A percentile compares a stretch with the other conserved stretches of the same genome.
Evolutionary conservation across 306 rosid genomes (phyloP).

Genomic region (Amphicarpaea edgeworthii): DNA sequence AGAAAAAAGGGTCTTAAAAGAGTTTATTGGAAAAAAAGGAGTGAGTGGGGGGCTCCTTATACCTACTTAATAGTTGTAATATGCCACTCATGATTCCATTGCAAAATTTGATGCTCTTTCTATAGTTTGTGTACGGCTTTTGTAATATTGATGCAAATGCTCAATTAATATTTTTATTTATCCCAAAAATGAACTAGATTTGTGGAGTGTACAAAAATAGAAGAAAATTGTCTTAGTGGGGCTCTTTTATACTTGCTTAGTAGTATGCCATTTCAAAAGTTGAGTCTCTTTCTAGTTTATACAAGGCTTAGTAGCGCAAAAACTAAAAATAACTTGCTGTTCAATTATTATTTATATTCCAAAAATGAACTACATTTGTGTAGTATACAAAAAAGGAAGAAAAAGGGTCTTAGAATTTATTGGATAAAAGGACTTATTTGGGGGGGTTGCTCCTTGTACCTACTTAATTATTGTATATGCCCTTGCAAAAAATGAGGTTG

Average conservation of each 20-base stretch:
- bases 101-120: background rate
- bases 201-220: background rate
- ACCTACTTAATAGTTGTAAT: constrained; percentile 19
- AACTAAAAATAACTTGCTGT: background rate
- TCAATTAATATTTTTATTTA: background rate
- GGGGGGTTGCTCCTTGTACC: background rate
- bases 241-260: background rate
- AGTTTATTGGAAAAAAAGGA: background rate
- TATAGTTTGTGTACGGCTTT: background rate
- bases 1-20: constrained; percentile 16
- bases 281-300: background rate
- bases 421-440: background rate
- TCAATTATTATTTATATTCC: background rate
- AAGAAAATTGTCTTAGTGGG: background rate
- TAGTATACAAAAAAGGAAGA: background rate
- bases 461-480: background rate
- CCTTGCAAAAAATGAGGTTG: background rate
- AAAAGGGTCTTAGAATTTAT: constrained; percentile 5
- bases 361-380: constrained; percentile 7
- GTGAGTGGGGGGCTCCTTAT: background rate
- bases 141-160: background rate
- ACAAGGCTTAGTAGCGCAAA: background rate
- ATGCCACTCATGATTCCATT: background rate
- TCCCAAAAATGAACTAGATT: constrained; percentile 7
- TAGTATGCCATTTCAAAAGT: background rate